These are phyloP conservation scores for Dryadomyces quercivorus DNA, from an alignment of 2,329 filamentous ascomycete genomes.

Conservation along the genomic window DNA sequence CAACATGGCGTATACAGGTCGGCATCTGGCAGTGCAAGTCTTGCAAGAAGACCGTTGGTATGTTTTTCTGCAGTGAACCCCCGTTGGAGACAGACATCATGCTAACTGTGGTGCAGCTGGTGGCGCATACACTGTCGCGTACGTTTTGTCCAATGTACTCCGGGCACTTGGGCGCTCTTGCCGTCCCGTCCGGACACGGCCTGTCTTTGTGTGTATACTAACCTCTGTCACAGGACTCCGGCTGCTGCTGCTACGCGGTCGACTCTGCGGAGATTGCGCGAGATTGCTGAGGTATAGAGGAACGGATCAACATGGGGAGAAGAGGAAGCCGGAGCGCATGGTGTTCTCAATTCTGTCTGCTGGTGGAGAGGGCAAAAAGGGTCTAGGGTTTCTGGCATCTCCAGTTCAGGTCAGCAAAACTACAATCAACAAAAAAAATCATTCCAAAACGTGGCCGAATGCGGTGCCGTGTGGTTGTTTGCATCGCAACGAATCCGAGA, in stretches of 20 bases:
- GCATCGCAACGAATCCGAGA: background rate
- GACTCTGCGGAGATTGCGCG: conserved; percentile 90
- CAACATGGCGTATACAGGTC: background rate
- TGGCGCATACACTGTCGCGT: conserved; percentile 94
- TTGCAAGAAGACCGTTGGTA: conserved; percentile 79
- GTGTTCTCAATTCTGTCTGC: background rate
- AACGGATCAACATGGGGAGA: background rate
- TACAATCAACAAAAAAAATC: background rate
- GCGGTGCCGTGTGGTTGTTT: no score
- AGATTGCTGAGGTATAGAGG: conserved; percentile 85
- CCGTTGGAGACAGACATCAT: background rate
- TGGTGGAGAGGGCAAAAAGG: background rate
- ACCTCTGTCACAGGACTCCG: conserved; percentile 51
- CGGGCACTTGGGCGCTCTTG: no score
- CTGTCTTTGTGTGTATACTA: background rate
- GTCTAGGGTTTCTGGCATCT: conserved; percentile 1
- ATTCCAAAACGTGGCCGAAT: background rate
- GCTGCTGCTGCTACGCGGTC: conserved; percentile 90
- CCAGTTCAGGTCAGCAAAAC: conserved; percentile 1
- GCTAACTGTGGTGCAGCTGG: conserved; percentile 32
- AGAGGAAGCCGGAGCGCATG: background rate
- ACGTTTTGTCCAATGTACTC: conserved; percentile 35
- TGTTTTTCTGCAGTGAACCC: background rate
- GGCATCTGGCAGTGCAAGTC: conserved; percentile 82
- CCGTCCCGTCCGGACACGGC: no score